Evolutionary conservation across 345 rosid genomes (phyloP), one percentile per base, ranked within the genome.

Genomic region (Draba incana): DNA sequence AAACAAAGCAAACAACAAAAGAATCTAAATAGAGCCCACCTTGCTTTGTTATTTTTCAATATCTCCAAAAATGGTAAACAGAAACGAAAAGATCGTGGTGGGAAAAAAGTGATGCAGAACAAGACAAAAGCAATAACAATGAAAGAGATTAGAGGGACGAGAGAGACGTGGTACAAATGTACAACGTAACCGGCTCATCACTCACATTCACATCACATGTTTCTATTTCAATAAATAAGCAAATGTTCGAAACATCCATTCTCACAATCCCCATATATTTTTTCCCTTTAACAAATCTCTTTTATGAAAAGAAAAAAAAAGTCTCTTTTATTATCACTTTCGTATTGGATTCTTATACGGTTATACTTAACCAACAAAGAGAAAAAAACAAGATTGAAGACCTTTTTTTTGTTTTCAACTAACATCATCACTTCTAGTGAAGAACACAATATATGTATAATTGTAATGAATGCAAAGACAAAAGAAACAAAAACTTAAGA

Each of bases 141-240:
- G 39, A 30, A 4, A 37, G 10, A 20, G 30, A 14, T 3, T 1
- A 7, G 9, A 35, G 39, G 6, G 37, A 41, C 28, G 41, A 57
- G 66, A 65, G 67, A 66, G 70, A 47, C 76, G 59, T 66, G 62
- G 72, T 59, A 74, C 62, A 30, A 72, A 60, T 54, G 76, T 57
- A 64, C 62, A 72, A 31, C 37, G 50, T 51, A 49, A 11, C 41
- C 14, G 46, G 71, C 20, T 20, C 20, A 20, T 20, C 20, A 20
- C 20, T 57, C 56, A 51, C 72, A 58, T 13, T 73, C 67, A 24
- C 35, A 65, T 65, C 77, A 73, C 71, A 65, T 65, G 61, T 66
- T 59, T 54, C 41, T 58, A 37, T 41, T 72, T 57, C 76, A 39
- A 57, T 48, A 20, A 48, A 48, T 57, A 9, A 52, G 24, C 61